Evolutionary conservation across 2,329 filamentous ascomycete genomes (phyloP).

Genomic region (Ophiosphaerella herpotricha): DNA sequence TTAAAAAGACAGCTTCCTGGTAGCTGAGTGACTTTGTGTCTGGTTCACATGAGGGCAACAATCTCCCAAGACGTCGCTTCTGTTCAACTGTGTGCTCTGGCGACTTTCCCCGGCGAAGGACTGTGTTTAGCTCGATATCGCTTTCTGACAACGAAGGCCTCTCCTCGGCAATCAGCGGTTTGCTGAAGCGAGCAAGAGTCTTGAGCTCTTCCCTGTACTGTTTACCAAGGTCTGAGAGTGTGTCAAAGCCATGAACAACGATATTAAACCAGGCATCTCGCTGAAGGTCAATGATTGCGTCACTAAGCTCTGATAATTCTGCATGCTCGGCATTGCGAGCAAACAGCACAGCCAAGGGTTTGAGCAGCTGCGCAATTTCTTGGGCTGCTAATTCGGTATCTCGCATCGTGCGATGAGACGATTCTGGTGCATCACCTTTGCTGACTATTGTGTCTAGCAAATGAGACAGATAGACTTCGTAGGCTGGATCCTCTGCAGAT

Average conservation of each 20-base stretch:
- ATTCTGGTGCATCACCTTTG: slow-evolving; percentile 82
- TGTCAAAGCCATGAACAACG: slow-evolving; percentile 86
- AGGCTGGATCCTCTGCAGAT: slow-evolving; percentile 72
- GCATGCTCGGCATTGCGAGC: slow-evolving; percentile 58
- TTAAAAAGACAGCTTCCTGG: slow-evolving; percentile 88
- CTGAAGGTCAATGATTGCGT: slow-evolving; percentile 67
- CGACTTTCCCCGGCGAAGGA: slow-evolving; percentile 83
- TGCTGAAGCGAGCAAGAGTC: slow-evolving; percentile 83
- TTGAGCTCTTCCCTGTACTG: slow-evolving; percentile 77
- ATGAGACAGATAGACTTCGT: slow-evolving; percentile 81
- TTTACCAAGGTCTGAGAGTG: slow-evolving; percentile 73
- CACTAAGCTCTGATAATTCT: slow-evolving; percentile 61
- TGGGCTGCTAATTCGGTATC: slow-evolving; percentile 82
- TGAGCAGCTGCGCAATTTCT: slow-evolving; percentile 85
- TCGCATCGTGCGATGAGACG: slow-evolving; percentile 70
- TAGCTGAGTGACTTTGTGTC: slow-evolving; percentile 86
- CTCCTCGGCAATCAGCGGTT: slow-evolving; percentile 84
- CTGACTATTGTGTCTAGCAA: slow-evolving; percentile 86
- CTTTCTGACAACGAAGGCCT: slow-evolving; percentile 89
- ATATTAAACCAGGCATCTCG: slow-evolving; percentile 99
- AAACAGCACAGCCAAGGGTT: slow-evolving; percentile 84
- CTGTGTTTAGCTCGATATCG: slow-evolving; percentile 94
- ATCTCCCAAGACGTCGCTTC: slow-evolving; percentile 74
- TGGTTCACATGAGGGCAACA: slow-evolving; percentile 75
- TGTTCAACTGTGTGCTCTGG: slow-evolving; percentile 77